phyloP scores from a whole-genome alignment of 2,329 filamentous ascomycete genomes.

The Bipolaris gigantea region DNA sequence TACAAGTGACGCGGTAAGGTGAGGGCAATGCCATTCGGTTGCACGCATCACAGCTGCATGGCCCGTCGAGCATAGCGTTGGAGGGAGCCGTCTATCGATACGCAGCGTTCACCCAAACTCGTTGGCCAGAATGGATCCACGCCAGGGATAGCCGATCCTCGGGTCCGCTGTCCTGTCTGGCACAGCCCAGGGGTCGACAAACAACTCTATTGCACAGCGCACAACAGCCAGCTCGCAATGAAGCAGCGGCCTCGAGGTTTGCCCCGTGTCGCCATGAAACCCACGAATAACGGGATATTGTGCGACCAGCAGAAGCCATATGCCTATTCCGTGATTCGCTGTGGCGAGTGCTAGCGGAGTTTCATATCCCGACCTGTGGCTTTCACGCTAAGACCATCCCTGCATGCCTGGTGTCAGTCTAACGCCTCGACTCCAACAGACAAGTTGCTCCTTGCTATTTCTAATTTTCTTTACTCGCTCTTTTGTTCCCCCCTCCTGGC shows the following conservation, averaged over 20 bases:
- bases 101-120: slow-evolving; percentile 1
- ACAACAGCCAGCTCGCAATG: background rate
- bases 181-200: background rate
- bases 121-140: slow-evolving; percentile 32
- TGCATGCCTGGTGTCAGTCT: slow-evolving; percentile 15
- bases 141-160: slow-evolving; percentile 10
- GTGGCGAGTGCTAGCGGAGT: slow-evolving; percentile 20
- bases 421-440: slow-evolving; percentile 14
- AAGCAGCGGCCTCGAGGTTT: background rate
- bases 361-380: slow-evolving; percentile 25
- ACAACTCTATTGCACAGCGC: background rate
- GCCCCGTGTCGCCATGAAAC: slow-evolving; percentile 6
- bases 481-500: slow-evolving; percentile 6
- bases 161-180: slow-evolving; percentile 3
- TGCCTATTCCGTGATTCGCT: slow-evolving; percentile 25
- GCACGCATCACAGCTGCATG: background rate
- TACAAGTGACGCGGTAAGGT: background rate
- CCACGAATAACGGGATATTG: slow-evolving; percentile 6
- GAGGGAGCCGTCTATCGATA: slow-evolving; percentile 20
- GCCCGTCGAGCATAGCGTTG: background rate
- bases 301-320: slow-evolving; percentile 11
- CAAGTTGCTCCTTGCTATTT: slow-evolving; percentile 6
- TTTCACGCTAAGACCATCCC: slow-evolving; percentile 26
- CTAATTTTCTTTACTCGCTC: slow-evolving; percentile 19
- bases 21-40: background rate